phyloP scores from a whole-genome alignment of 2,329 filamentous ascomycete species.

The Tolypocladium album region DNA sequence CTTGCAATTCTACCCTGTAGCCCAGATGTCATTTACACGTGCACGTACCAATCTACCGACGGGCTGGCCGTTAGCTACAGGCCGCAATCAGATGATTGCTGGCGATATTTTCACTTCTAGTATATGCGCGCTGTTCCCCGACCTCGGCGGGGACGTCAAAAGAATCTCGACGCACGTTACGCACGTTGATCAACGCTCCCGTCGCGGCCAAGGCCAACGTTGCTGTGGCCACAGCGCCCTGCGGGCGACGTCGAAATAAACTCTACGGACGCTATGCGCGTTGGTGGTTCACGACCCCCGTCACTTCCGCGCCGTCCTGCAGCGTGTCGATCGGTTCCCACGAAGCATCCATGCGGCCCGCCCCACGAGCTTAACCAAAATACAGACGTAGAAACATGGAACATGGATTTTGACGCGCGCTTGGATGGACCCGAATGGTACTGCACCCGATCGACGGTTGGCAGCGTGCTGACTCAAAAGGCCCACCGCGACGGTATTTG shows the following conservation, averaged over 20 bases:
- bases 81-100: background rate
- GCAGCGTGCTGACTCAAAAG: background rate
- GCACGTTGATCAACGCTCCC: no score
- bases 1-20: background rate
- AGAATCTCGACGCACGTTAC: no score
- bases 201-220: no score
- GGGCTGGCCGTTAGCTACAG: background rate
- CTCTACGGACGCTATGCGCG: background rate
- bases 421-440: background rate
- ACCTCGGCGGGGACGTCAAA: background rate
- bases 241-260: no score
- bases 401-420: background rate
- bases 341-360: background rate
- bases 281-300: background rate
- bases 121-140: no score
- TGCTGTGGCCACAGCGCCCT: no score
- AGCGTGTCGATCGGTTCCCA: no score
- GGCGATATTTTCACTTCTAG: background rate
- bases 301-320: background rate
- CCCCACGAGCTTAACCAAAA: background rate
- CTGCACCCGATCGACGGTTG: background rate
- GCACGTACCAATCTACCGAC: background rate
- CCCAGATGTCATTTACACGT: background rate
- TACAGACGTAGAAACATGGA: background rate
- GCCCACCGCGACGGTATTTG: background rate